Percentiles rank a stretch among this genome's conserved stretches.
Evolutionary conservation across 176 grass and related monocot species (phyloP).

Genomic region (Phyllostachys edulis): DNA sequence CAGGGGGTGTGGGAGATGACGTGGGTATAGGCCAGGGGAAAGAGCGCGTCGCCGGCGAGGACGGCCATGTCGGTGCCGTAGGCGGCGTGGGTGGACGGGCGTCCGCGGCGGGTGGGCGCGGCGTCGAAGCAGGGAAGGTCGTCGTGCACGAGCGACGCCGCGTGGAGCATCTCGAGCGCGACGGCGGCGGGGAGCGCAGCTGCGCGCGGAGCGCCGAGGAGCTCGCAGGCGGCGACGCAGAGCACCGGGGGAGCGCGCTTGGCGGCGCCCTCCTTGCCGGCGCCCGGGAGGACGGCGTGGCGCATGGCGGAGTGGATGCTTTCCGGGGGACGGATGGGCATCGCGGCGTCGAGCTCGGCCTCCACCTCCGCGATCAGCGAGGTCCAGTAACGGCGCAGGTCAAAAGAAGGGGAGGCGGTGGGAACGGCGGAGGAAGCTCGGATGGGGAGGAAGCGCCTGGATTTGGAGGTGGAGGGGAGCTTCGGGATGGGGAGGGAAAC

Average conservation of each 20-base stretch:
- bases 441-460: conserved; percentile 14
- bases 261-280: conserved; percentile 58
- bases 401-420: conserved; percentile 50
- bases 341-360: conserved; percentile 62
- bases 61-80: conserved; percentile 73
- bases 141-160: conserved; percentile 84
- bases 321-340: conserved; percentile 69
- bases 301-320: conserved; percentile 83
- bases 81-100: conserved; percentile 72
- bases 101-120: conserved; percentile 68
- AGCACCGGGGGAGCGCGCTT: conserved; percentile 80
- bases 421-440: conserved; percentile 26
- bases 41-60: conserved; percentile 78
- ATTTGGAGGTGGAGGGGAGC: conserved; percentile 28
- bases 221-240: conserved; percentile 89
- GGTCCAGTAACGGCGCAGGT: conserved; percentile 85
- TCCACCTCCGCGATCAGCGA: conserved; percentile 73
- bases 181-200: conserved; percentile 69
- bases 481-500: conserved; percentile 28
- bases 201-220: conserved; percentile 55
- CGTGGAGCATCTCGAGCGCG: conserved; percentile 92
- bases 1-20: conserved; percentile 61
- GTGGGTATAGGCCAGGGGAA: conserved; percentile 75
- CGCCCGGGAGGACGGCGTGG: conserved; percentile 64
- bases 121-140: conserved; percentile 93